A percentile compares a stretch with the other conserved stretches of the same genome.
phyloP scores from a whole-genome alignment of 257 asterid species.

The Osmanthus fragrans region DNA sequence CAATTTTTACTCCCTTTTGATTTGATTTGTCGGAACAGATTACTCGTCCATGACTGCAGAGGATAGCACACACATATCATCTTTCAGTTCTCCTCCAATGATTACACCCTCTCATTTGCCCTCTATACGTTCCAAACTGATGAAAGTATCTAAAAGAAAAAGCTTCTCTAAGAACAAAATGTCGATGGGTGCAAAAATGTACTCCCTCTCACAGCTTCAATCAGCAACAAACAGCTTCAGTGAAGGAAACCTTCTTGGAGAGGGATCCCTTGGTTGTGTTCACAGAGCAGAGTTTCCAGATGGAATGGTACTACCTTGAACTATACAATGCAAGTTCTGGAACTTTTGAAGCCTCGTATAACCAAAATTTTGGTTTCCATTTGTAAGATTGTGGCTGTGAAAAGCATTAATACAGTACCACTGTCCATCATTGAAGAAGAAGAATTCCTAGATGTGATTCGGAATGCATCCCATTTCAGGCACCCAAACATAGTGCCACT shows the following conservation, averaged over 20 bases:
- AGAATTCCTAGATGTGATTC: slow-evolving; percentile 69
- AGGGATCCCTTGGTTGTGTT: slow-evolving; percentile 88
- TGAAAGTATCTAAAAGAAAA: slow-evolving; percentile 46
- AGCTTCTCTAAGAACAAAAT: slow-evolving; percentile 50
- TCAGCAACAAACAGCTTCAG: slow-evolving; percentile 76
- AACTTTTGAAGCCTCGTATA: not conserved
- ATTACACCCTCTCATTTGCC: slow-evolving; percentile 64
- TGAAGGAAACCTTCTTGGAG: slow-evolving; percentile 65
- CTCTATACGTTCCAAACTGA: slow-evolving; percentile 56
- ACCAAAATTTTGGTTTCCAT: slow-evolving; percentile 1
- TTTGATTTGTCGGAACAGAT: slow-evolving; percentile 23
- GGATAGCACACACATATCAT: slow-evolving; percentile 48
- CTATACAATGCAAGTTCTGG: not conserved
- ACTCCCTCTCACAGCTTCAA: slow-evolving; percentile 74
- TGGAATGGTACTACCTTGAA: slow-evolving; percentile 54
- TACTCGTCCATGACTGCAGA: slow-evolving; percentile 40
- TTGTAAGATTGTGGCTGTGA: slow-evolving; percentile 71
- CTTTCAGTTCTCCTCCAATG: slow-evolving; percentile 47
- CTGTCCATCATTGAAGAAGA: slow-evolving; percentile 77
- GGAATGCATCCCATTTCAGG: slow-evolving; percentile 65
- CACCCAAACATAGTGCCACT: slow-evolving; percentile 85
- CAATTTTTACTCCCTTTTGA: not conserved
- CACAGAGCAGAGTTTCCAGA: slow-evolving; percentile 83
- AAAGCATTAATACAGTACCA: slow-evolving; percentile 61
- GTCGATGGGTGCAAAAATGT: slow-evolving; percentile 55